Evolutionary conservation across 768 basidiomycete species (phyloP).

Genomic region (Auriscalpium orientale): DNA sequence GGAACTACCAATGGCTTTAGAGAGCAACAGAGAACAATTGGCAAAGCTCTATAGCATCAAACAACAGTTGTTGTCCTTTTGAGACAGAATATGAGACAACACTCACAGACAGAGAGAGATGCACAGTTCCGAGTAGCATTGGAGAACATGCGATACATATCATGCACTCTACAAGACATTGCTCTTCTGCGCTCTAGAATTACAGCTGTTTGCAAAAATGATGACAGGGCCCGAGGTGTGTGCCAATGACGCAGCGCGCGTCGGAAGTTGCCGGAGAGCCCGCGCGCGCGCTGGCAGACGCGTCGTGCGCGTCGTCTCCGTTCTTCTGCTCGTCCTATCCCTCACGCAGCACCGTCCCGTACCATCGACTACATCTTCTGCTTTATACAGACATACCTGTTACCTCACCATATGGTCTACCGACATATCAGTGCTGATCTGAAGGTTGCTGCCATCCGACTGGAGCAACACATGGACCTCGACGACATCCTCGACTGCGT

Average conservation of each 20-base stretch:
- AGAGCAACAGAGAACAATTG: conserved; percentile 7
- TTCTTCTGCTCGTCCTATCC: too few relatives aligned
- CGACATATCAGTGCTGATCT: not conserved
- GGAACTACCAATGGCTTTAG: not conserved
- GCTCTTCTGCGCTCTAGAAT: conserved; percentile 22
- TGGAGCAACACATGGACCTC: not conserved
- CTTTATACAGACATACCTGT: too few relatives aligned
- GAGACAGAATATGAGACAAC: conserved; percentile 15
- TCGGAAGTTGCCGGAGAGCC: too few relatives aligned
- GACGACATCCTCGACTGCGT: not conserved
- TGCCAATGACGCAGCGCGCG: too few relatives aligned
- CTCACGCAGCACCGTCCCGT: too few relatives aligned
- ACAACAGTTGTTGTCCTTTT: conserved; percentile 16
- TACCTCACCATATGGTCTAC: not conserved
- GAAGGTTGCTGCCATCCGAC: not conserved
- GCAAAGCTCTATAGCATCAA: conserved; percentile 14
- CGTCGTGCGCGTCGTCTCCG: too few relatives aligned
- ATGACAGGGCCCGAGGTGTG: too few relatives aligned
- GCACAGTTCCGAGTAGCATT: conserved; percentile 23
- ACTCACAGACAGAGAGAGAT: conserved; percentile 17
- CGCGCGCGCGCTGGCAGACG: too few relatives aligned
- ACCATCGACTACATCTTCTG: too few relatives aligned
- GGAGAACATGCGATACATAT: conserved; percentile 21
- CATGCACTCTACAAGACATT: conserved; percentile 32
- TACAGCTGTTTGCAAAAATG: too few relatives aligned